Base-by-base conservation (phyloP, 306 rosid species). In the Acmispon strigosus region DNA sequence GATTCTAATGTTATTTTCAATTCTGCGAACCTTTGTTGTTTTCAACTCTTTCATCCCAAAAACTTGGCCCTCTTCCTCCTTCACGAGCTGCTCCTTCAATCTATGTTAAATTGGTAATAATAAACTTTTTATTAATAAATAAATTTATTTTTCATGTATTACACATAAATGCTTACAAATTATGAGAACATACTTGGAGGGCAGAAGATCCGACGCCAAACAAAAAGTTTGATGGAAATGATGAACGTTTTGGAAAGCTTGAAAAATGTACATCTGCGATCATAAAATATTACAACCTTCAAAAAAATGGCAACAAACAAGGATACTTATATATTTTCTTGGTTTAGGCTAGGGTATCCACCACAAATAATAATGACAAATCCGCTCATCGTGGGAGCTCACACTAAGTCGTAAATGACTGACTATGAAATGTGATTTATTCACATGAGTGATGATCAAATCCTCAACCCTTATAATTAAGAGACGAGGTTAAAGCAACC, bases 51-150 rank as follows among this genome's bases (percentile, higher is more conserved):
- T 27, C 65, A 34, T 77, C 81, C 81, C 81, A 77, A 0, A 51
- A 7, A 14, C 53, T 22, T 14, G 16, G 47, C 22, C 81, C 81
- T 36, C 66, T 62, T 24, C 77, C 81, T 54, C 77, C 77, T 34
- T 63, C 76, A 12, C 14, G 6, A 20, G 11, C 0, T 2, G 59
- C 44, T 63, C 81, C 81, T 70, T 77, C 81, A 18, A 70, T 39
- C 73, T 77, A 50, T 12, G 5, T 22, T 37, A 7, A 44, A 2
- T 3, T 27, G 32, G 4, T 27, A 48, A 32, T 10, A 29, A 24
- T 65, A 0, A 69, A 42, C 9, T 17, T 68, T 50, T 34, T 22
- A 42, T 27, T 9, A 32, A 66, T 16, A 42, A 27, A 14, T n/a
- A 22, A 42, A 5, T 12, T 9, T 2, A 6, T 41, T 7, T 16